Conservation (phyloP, 352 stramenopile genomes). For the Phytophthora foliorum region DNA sequence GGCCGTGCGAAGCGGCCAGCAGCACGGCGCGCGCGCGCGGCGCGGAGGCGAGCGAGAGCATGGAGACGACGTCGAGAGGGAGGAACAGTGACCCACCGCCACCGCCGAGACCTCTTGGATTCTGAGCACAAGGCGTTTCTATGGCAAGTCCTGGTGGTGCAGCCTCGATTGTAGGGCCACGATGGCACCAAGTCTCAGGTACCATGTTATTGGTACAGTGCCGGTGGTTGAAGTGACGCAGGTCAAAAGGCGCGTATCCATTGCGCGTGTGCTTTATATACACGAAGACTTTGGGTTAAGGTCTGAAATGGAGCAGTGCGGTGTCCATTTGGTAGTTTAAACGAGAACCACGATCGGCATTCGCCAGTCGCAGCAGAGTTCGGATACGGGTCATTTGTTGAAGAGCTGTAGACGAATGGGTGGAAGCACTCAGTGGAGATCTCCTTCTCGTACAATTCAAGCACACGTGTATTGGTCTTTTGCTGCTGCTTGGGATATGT, state of each 20-base stretch:
- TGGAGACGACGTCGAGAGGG: slow-evolving; percentile 25
- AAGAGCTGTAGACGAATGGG: slow-evolving; percentile 6
- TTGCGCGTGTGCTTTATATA: no score
- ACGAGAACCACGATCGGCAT: slow-evolving; percentile 1
- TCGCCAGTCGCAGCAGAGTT: slow-evolving; percentile 18
- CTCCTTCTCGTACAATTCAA: neutral
- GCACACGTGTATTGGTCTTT: neutral
- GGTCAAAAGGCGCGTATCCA: no score
- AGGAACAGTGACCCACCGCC: slow-evolving; percentile 40
- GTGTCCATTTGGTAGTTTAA: neutral
- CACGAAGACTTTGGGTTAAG: no score
- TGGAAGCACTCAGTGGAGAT: neutral
- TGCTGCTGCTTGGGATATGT: neutral
- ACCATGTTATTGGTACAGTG: slow-evolving; percentile 1
- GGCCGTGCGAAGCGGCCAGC: slow-evolving; percentile 19
- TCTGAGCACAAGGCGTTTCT: slow-evolving; percentile 28
- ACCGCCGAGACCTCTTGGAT: slow-evolving; percentile 44
- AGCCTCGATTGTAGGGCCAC: slow-evolving; percentile 26
- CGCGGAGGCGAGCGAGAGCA: slow-evolving; percentile 37
- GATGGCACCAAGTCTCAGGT: slow-evolving; percentile 10
- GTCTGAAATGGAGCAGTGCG: no score
- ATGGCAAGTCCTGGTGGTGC: slow-evolving; percentile 33
- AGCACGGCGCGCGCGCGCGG: slow-evolving; percentile 20
- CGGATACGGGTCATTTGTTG: neutral
- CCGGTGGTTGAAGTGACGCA: slow-evolving; percentile 1